Evolutionary conservation across 192 early-diverging fungal genomes (phyloP).

Genomic region (Rhizophagus sp.): DNA sequence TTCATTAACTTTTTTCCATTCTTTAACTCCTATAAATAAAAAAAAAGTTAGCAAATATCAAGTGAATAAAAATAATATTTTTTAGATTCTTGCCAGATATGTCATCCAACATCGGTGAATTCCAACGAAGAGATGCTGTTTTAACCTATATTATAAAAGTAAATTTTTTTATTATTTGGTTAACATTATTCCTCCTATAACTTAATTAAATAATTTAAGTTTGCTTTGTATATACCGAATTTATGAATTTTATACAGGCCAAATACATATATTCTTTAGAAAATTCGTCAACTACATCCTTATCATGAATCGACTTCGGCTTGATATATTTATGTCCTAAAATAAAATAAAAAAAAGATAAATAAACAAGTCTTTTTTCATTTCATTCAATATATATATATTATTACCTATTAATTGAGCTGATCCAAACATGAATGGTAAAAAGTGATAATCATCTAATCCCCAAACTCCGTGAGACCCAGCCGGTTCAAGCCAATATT

Average conservation of each 20-base stretch:
- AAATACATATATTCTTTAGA: slow-evolving; percentile 95
- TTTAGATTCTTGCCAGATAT: slow-evolving; percentile 63
- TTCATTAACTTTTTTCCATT: slow-evolving; percentile 89
- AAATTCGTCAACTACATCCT: slow-evolving; percentile 87
- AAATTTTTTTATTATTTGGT: no score
- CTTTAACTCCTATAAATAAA: slow-evolving; percentile 53
- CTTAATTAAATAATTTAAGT: no score
- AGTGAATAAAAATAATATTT: neutral
- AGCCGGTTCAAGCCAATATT: slow-evolving; percentile 96
- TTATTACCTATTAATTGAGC: slow-evolving; percentile 71
- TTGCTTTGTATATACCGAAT: slow-evolving; percentile 52
- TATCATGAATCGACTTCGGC: slow-evolving; percentile 93
- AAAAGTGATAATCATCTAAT: slow-evolving; percentile 95
- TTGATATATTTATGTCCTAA: slow-evolving; percentile 84
- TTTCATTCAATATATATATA: no score
- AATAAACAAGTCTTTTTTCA: neutral
- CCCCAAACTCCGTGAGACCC: slow-evolving; percentile 99
- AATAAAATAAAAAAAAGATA: neutral
- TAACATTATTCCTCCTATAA: no score
- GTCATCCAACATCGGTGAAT: slow-evolving; percentile 97
- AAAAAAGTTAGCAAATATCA: neutral
- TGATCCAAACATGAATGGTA: slow-evolving; percentile 93
- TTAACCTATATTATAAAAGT: slow-evolving; percentile 44
- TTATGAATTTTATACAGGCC: slow-evolving; percentile 91
- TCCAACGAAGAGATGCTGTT: slow-evolving; percentile 75